Evolutionary conservation across 306 rosid species (phyloP).

Genomic region (Fragaria ananassa): DNA sequence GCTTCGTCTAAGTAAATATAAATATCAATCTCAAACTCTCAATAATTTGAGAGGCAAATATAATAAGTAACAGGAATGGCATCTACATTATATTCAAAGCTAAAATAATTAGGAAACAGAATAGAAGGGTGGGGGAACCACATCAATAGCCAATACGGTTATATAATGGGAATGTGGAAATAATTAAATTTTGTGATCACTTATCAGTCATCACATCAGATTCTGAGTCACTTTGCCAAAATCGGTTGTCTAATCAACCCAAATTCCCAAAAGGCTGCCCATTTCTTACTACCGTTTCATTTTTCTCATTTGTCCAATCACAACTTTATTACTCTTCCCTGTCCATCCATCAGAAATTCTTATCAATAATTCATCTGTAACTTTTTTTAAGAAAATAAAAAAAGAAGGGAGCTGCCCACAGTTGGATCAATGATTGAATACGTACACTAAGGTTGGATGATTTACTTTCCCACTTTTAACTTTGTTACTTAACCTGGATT

Average conservation of each 20-base stretch:
- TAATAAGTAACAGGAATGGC: not conserved
- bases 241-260: slow-evolving; percentile 44
- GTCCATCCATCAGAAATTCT: not conserved
- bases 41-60: not conserved
- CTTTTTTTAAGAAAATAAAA: not conserved
- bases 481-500: too few species aligned
- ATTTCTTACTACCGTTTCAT: slow-evolving; percentile 20
- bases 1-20: too few species aligned
- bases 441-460: not conserved
- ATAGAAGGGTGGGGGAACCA: slow-evolving; percentile 5
- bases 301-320: slow-evolving; percentile 49
- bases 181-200: slow-evolving; percentile 10
- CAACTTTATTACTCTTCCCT: slow-evolving; percentile 24
- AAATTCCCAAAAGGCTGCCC: slow-evolving; percentile 26
- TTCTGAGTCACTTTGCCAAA: slow-evolving; percentile 25
- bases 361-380: not conserved
- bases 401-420: not conserved
- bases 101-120: slow-evolving; percentile 13
- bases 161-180: slow-evolving; percentile 24
- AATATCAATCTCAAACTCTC: not conserved
- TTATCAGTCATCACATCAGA: slow-evolving; percentile 19
- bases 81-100: not conserved
- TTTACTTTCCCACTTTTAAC: not conserved
- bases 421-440: not conserved
- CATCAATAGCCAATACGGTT: slow-evolving; percentile 6